Percentiles rank a stretch among this genome's conserved stretches.
These are phyloP conservation scores for Gossypium gossypioides DNA, from an alignment of 441 rosid genomes.

Conservation along the genomic window DNA sequence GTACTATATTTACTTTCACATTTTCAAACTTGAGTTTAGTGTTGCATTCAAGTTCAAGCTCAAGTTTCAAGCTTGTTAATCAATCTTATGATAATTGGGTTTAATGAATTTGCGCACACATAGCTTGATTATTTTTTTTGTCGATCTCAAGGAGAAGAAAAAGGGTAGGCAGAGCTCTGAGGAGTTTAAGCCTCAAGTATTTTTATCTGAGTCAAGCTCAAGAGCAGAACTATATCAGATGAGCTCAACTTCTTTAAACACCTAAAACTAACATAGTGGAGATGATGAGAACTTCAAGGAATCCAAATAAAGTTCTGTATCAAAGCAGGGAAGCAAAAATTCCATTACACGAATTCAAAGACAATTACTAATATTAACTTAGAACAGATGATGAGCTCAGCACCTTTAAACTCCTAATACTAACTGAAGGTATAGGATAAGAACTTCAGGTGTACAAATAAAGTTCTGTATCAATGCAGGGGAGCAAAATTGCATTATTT, in stretches of 20 bases:
- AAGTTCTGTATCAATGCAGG: neutral
- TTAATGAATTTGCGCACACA: neutral
- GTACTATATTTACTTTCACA: neutral
- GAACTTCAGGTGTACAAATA: neutral
- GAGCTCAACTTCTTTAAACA: neutral
- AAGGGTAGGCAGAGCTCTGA: neutral
- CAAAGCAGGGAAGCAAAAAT: neutral
- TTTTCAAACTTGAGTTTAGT: neutral
- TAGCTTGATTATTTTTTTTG: neutral
- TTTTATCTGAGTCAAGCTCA: too few relatives aligned
- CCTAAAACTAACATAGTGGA: neutral
- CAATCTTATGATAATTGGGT: neutral
- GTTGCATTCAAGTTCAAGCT: neutral
- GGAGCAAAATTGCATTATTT: neutral
- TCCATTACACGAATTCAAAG: neutral
- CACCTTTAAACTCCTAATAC: neutral
- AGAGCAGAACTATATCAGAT: neutral
- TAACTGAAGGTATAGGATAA: neutral
- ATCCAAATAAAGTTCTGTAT: neutral
- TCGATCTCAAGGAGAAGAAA: neutral
- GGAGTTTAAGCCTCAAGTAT: neutral
- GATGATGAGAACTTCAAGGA: neutral
- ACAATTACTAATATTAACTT: neutral
- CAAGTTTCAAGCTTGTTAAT: neutral
- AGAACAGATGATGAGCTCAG: neutral